Evolutionary conservation across 75 land plant genomes (phyloP), one percentile per base, ranked within the genome.

Genomic region (Pinus tabuliformis): DNA sequence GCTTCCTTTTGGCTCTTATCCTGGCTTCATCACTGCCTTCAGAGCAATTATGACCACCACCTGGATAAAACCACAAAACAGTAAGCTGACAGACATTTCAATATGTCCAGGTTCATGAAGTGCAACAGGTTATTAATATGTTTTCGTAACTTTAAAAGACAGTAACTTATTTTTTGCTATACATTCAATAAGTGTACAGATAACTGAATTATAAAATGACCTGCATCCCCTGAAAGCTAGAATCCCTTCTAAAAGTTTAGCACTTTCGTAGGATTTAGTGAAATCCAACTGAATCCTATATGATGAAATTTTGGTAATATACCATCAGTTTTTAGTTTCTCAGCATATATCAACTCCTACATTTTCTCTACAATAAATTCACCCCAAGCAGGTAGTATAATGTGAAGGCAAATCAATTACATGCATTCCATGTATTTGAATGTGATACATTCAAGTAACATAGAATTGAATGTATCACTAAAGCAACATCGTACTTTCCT

Each of bases 31-130:
- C 87, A 73, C 94, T 92, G 28, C 88, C 86, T 68, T 54, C 81
- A 30, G 84, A 85, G 83, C 97, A 94, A 75, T 87, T 91, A 77
- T 94, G 97, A 9, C 97, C 97, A 65, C 97, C 97, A 79, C 94
- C 97, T 94, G 80, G 20, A 75, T n/a, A 52, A 45, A 36, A 24
- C 6, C 20, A 73, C 58, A 73, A 14, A 24, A 15, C 20, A 73
- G 37, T 20, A 73, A 57, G 20, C 20, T 14, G n/a, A 2, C n/a
- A 22, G 49, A n/a, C 54, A 42, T 21, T 68, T 68, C 72, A n/a
- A 42, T 7, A 68, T 68, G 9, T 52, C 70, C 17, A 37, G 42
- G 39, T 20, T 9, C 17, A 39, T n/a, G 11, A 1, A 45, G n/a
- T 42, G 49, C 42, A 11, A 2, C 24, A 68, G 17, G 49, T 68